Conservation (phyloP, 352 stramenopile species). For the Phytophthora hybrid region DNA sequence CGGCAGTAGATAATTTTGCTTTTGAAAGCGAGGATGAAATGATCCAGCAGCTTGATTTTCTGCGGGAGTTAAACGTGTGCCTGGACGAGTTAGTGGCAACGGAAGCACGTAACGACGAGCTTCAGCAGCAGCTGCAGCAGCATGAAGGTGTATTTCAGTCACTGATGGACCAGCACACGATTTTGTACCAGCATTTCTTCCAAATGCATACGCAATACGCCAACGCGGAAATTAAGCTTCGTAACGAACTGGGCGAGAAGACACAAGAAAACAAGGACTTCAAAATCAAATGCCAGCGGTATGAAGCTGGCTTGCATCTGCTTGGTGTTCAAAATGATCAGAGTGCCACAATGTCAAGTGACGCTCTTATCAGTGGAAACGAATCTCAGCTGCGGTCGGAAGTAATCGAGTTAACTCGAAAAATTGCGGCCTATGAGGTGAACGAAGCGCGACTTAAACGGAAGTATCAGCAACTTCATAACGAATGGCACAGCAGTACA, state of each 20-base stretch:
- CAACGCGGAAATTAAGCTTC: conserved; percentile 46
- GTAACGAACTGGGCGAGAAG: conserved; percentile 51
- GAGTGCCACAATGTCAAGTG: background rate
- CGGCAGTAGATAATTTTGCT: conserved; percentile 34
- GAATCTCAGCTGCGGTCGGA: conserved; percentile 56
- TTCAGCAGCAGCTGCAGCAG: conserved; percentile 51
- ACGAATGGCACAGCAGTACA: conserved; percentile 47
- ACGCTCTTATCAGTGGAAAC: conserved; percentile 34
- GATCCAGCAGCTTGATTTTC: conserved; percentile 60
- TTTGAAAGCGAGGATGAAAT: conserved; percentile 72
- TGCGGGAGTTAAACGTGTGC: conserved; percentile 74
- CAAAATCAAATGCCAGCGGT: conserved; percentile 59
- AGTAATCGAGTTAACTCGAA: conserved; percentile 76
- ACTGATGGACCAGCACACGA: conserved; percentile 74
- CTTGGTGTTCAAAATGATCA: conserved; percentile 46
- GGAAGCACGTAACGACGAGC: conserved; percentile 58
- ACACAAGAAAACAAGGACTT: conserved; percentile 52
- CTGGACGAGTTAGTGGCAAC: conserved; percentile 66
- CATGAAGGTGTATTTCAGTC: conserved; percentile 68
- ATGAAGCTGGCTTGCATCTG: conserved; percentile 61
- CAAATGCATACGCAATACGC: conserved; percentile 61
- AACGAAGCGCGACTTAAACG: conserved; percentile 82
- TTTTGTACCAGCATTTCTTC: conserved; percentile 81
- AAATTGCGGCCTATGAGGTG: conserved; percentile 83
- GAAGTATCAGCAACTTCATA: conserved; percentile 61